Evolutionary conservation across 163 green algal genomes (phyloP), one percentile per base, ranked within the genome.

Genomic region (Scenedesmus sp.): DNA sequence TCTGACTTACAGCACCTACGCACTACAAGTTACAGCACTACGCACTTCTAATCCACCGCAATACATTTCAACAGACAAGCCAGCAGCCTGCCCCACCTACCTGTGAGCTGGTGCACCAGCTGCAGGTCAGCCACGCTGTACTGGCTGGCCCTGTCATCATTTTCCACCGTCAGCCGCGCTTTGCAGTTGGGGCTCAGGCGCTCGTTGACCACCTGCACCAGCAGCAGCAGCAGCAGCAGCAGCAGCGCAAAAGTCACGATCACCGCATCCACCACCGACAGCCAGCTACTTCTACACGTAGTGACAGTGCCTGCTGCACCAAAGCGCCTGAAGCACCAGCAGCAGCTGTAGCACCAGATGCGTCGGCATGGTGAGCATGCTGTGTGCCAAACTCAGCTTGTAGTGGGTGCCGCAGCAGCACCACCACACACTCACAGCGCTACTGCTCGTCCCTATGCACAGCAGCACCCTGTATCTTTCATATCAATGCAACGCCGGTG

Each of bases 91-190:
- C 67, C 12, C 16, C 20, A 9, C n/a, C 0, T 23, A 88, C 88
- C 88, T 82, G 88, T 84, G 3, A 93, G 76, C 0, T 84, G 15
- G 85, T 96, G 91, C 23, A 98, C 87, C 10, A 87, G 67, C 54
- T 96, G 86, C 74, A 98, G 94, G 91, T 98, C 96, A 0, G 55
- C 26, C 56, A 95, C 93, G 20, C 90, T 93, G 92, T 95, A 98
- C 86, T 93, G 86, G 84, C 56, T 94, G 23, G 93, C 77, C 16
- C 90, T 76, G 92, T 98, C 96, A 76, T 98, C 96, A 81, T 98
- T 98, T 92, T 98, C 96, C 23, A 98, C 90, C 34, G 95, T 96
- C 87, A 96, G 84, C 7, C 94, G 91, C 1, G 94, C 90, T 9
- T 73, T 76, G 89, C 94, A 95, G 89, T 94, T 92, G 67, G 91